Evolutionary conservation across 2,329 filamentous ascomycete genomes (phyloP), one percentile per base, ranked within the genome.

Genomic region (Colletotrichum cordylinicola): DNA sequence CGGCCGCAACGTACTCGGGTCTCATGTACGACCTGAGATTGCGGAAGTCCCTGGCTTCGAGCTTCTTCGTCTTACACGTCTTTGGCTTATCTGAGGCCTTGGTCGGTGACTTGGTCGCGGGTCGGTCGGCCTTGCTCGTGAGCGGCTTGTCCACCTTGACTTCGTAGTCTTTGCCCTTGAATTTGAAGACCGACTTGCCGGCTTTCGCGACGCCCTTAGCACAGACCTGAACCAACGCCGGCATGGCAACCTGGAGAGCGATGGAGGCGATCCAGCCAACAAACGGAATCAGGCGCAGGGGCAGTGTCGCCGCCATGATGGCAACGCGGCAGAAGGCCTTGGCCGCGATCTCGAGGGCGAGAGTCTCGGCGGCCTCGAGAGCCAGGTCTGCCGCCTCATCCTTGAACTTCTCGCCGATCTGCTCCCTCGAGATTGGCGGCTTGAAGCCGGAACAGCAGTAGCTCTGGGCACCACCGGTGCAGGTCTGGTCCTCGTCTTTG

Each of bases 271-370:
- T 48, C 65, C 55, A 9, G 21, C 70, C 65, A 6, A 73, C 64
- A 15, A 73, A 55, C 15, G 70, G 70, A 18, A 73, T 68, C 15
- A 74, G 31, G 24, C 48, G 52, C 15, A 74, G 39, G 18, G 67
- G 58, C 16, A 21, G 15, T n/a, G 31, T 39, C 8, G 64, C 52
- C 2, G 82, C 83, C 6, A 82, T 80, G 10, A 85, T 79, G 9
- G 83, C 83, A 33, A 84, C 66, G 15, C 83, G 67, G 75, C 83
- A 85, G 65, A 84, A 84, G 2, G 80, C 82, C 60, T 82, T 84
- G 2, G 83, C 82, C 16, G 83, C 83, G 52, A 84, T 70, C 56
- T 84, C 83, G 0, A 84, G 72, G 2, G 82, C 82, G n/a, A 78
- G 76, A 10, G 81, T 72, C 60, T 82, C 81, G 2, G 82, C 82